These are phyloP conservation scores for Trichoderma guizhouense DNA, from an alignment of 2,329 filamentous ascomycete species.

Conservation along the genomic window DNA sequence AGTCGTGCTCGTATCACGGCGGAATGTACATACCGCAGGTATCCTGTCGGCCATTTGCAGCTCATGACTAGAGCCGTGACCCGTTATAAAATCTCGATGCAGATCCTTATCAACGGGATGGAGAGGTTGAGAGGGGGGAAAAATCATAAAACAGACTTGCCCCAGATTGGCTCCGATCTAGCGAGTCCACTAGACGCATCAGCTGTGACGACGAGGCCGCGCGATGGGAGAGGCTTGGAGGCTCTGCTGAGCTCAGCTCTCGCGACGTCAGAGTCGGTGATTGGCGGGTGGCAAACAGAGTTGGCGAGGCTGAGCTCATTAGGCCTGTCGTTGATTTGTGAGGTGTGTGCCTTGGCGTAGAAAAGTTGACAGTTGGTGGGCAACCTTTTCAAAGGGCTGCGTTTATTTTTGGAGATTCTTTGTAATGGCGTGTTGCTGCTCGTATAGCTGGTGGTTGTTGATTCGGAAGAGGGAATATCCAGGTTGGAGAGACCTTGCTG, in stretches of 20 bases:
- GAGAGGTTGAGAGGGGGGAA: too few species aligned
- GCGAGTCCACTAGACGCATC: constrained; percentile 4
- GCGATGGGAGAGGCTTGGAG: constrained; percentile 11
- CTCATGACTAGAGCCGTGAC: neutral
- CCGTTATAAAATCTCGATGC: neutral
- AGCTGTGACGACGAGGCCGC: constrained; percentile 15
- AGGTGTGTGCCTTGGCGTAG: neutral
- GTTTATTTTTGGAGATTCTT: neutral
- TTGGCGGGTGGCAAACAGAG: neutral
- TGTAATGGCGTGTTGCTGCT: neutral
- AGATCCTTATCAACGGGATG: neutral
- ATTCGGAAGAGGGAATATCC: neutral
- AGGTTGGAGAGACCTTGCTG: neutral
- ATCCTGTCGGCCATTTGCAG: neutral
- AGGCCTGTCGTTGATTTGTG: neutral
- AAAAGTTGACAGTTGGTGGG: neutral
- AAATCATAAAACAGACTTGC: neutral
- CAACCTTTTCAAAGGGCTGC: neutral
- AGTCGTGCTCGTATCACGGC: neutral
- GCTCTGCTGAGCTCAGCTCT: neutral
- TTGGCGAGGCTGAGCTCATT: constrained; percentile 4
- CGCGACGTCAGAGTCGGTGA: neutral
- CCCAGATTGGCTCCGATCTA: neutral
- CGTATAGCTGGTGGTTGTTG: neutral
- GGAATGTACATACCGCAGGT: neutral